Evolutionary conservation across 169 alveolate species (phyloP).

Genomic region (Cystoisospora suis): DNA sequence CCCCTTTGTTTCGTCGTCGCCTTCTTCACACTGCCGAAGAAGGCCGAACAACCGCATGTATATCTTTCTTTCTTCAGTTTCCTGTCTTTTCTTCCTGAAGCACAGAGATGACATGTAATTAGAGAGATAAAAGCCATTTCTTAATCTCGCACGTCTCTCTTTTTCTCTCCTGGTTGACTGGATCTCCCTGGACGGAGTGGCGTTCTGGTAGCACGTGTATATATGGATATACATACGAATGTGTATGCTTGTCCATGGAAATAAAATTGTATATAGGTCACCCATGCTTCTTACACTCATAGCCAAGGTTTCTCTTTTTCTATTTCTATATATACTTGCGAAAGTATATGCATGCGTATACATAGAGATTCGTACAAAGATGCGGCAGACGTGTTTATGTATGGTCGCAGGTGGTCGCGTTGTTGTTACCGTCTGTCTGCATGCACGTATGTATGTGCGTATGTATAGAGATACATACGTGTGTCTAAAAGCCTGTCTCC

Average conservation of each 20-base stretch:
- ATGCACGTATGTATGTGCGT: not conserved
- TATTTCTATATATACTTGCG: not conserved
- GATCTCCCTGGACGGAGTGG: not conserved
- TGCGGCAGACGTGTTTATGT: not conserved
- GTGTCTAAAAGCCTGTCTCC: not conserved
- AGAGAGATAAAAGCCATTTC: not conserved
- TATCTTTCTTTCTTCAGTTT: no score
- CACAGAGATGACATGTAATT: not conserved
- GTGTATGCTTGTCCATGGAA: not conserved
- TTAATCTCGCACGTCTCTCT: not conserved
- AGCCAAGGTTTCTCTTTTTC: not conserved
- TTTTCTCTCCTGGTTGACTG: not conserved
- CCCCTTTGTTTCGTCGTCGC: not conserved
- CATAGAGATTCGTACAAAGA: not conserved
- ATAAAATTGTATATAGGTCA: not conserved
- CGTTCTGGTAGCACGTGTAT: not conserved
- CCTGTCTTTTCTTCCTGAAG: not conserved
- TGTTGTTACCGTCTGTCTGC: not conserved
- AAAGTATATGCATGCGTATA: not conserved
- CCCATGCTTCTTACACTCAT: no score
- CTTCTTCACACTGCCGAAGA: not conserved
- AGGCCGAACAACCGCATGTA: no score
- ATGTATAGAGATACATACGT: not conserved
- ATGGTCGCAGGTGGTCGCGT: not conserved
- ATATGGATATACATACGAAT: not conserved